Base-by-base conservation (phyloP, 768 basidiomycete genomes). In the Lentinula lateritia region DNA sequence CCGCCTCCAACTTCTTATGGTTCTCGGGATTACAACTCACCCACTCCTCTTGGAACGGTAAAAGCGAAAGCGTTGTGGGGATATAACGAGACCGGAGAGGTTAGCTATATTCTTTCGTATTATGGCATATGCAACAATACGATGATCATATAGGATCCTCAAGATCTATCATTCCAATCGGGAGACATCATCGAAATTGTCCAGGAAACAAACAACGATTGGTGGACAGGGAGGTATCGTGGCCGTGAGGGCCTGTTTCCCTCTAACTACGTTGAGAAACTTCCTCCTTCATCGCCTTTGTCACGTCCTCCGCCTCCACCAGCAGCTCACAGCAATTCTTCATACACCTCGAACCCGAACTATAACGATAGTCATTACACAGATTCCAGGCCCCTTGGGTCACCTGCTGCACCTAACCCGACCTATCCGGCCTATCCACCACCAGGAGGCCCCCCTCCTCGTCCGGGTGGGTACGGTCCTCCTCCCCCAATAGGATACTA, bases 181-280 rank as follows among this genome's bases (percentile, higher is more conserved):
- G 93, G 92, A 3, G 93, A 95, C 67, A 76, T 85, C 50, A 82
- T 96, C 62, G 89, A 92, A 61, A 80, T 96, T 61, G 71, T 90
- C 45, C 83, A 88, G 61, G 90, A 94, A 69, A 89, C 85, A 50
- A 93, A 94, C 61, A 78, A 78, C 3, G 93, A 95, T 71, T 95
- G 93, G 93, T 96, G 92, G 92, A 83, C 81, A 7, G 93, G 93
- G 32, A 78, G 72, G 62, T 67, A 80, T 60, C 80, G 86, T 38
- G 87, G 86, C 28, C 79, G 75, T 61, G 81, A 87, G 59, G 93
- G 88, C 4, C 79, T 94, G 41, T 92, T 95, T 78, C 93, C 93
- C 0, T 81, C 88, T 12, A 84, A 83, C 64, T 83, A 91, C 58
- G 89, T 92, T 43, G 85, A 91, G 74, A 86, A 82, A 67, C 61